Percentiles rank a stretch among this genome's conserved stretches.
Evolutionary conservation across 2,329 filamentous ascomycete genomes (phyloP).

Genomic region (Clonostachys chloroleuca): DNA sequence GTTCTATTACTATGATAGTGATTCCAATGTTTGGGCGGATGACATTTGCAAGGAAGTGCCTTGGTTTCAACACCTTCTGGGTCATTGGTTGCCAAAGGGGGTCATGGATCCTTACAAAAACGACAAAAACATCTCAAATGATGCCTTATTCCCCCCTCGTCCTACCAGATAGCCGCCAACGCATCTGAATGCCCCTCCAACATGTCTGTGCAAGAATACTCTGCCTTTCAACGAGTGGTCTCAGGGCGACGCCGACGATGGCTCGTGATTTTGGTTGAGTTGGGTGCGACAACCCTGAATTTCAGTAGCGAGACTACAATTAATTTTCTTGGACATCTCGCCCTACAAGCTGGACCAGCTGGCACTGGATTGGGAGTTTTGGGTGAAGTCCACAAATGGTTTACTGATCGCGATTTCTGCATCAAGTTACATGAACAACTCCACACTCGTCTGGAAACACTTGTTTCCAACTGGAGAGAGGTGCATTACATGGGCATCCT

Average conservation of each 20-base stretch:
- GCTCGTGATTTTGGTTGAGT: slow-evolving; percentile 41
- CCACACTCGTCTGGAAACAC: slow-evolving; percentile 27
- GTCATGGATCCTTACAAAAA: slow-evolving; percentile 8
- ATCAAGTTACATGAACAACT: slow-evolving; percentile 40
- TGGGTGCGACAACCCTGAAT: slow-evolving; percentile 51
- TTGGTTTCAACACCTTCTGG: slow-evolving; percentile 9
- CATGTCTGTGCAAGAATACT: slow-evolving; percentile 46
- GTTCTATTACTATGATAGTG: slow-evolving; percentile 10
- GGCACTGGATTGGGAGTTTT: slow-evolving; percentile 17
- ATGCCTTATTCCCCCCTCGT: slow-evolving; percentile 30
- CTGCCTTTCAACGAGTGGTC: slow-evolving; percentile 42
- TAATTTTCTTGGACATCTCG: slow-evolving; percentile 44
- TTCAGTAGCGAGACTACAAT: slow-evolving; percentile 50
- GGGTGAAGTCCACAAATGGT: slow-evolving; percentile 41
- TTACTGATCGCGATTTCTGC: slow-evolving; percentile 47
- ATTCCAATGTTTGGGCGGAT: slow-evolving; percentile 7
- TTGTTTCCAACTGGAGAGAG: slow-evolving; percentile 56
- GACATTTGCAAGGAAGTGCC: slow-evolving; percentile 3
- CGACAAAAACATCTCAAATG: neutral
- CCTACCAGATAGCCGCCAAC: slow-evolving; percentile 47
- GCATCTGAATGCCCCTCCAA: slow-evolving; percentile 39
- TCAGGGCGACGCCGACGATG: slow-evolving; percentile 42
- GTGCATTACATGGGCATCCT: slow-evolving; percentile 51
- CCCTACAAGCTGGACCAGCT: slow-evolving; percentile 49
- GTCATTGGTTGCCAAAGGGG: slow-evolving; percentile 12